Base-by-base conservation (phyloP, 352 stramenopile species). In the Phytophthora brassicae region DNA sequence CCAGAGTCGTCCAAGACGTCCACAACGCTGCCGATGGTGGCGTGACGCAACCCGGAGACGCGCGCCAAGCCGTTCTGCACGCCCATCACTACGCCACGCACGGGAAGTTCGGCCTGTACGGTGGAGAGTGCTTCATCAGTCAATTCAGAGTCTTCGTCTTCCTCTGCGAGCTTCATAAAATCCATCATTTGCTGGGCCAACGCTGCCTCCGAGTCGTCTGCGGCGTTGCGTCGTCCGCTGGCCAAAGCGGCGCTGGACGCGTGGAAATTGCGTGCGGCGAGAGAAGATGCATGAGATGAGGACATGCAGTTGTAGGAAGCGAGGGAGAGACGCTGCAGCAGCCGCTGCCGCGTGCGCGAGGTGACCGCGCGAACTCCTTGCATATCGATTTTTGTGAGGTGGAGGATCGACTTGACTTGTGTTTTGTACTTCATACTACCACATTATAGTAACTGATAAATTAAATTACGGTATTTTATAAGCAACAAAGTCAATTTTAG, bases 161-260 rank as follows among this genome's bases (percentile, higher is more conserved):
- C 64, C 45, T 79, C 75, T 8, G 68, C 72, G 6, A 82, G 59
- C 55, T 71, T 60, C 68, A 88, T 81, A 54, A 82, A 86, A 56
- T 90, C 81, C 41, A 89, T 44, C 69, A 90, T 79, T 47, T 90
- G 81, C 73, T 90, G 81, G 55, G 75, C 77, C 31, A 90, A 60
- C 44, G 77, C 70, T 22, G 77, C 61, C 46, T 90, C 81, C 22
- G 68, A 84, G 42, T 71, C 67, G 23, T 90, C 81, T 33, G 64
- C 50, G 9, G 47, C 31, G 19, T 39, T 55, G 33, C 56, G 60
- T 33, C 59, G 46, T 3, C 22, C 41, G 13, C 44, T 38, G 1
- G 60, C 13, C 5, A 48, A 46, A 35, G 28, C 6, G 11, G 35
- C 43, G 13, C 49, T 47, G 16, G 60, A 66, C 20, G 23, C 20